These are phyloP conservation scores for Sanghuangporus baumii DNA, from an alignment of 1,284 basidiomycete genomes.

Conservation along the genomic window DNA sequence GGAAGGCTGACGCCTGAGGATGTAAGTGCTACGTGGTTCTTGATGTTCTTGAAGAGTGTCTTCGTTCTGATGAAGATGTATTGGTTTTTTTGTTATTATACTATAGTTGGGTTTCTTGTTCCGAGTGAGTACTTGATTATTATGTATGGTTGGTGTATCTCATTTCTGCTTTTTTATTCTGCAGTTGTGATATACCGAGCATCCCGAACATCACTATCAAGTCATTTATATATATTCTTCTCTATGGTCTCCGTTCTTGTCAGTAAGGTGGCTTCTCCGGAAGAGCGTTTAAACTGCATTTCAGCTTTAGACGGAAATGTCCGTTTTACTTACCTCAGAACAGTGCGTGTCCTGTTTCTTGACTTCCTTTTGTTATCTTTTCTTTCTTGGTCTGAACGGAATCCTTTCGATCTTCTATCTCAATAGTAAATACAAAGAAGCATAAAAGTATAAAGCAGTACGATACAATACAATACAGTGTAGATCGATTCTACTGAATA, in stretches of 20 bases:
- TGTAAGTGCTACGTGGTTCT: slow-evolving; percentile 42
- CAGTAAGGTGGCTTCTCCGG: neutral
- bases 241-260: neutral
- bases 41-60: neutral
- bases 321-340: no score
- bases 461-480: neutral
- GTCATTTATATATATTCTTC: no score
- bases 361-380: no score
- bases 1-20: slow-evolving; percentile 86
- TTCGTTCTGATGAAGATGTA: neutral
- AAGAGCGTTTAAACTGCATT: no score
- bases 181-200: neutral
- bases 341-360: no score
- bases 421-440: no score
- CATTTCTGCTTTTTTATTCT: neutral
- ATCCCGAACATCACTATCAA: no score
- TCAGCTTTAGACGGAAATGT: no score
- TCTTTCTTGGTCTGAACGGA: no score
- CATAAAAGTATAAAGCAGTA: no score
- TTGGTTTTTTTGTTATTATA: slow-evolving; percentile 5
- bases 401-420: no score
- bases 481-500: neutral
- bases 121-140: slow-evolving; percentile 42
- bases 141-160: neutral
- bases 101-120: slow-evolving; percentile 70